phyloP scores from a whole-genome alignment of 108 stramenopile genomes.

The Cyclotella choctawhatcheeana region DNA sequence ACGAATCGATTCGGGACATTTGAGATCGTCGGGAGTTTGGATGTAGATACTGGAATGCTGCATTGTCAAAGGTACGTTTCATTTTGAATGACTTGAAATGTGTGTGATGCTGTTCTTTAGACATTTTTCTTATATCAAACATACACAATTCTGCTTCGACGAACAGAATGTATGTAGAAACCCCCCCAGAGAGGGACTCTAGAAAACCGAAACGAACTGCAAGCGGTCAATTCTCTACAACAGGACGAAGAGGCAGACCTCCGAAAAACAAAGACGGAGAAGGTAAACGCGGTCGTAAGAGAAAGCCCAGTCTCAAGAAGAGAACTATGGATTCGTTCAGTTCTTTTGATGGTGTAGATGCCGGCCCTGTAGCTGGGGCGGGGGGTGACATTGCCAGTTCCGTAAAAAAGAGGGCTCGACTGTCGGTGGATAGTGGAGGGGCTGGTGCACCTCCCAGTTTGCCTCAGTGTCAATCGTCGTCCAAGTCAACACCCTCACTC shows the following conservation, averaged over 20 bases:
- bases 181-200: constrained; percentile 8
- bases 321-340: constrained; percentile 32
- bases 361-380: not conserved
- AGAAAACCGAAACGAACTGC: constrained; percentile 5
- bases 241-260: constrained; percentile 14
- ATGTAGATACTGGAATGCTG: constrained; percentile 53
- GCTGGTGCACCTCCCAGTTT: not conserved
- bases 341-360: constrained; percentile 2
- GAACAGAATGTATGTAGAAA: constrained; percentile 64
- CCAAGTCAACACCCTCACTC: not conserved
- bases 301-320: constrained; percentile 47
- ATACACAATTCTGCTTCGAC: not conserved
- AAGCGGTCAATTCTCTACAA: not conserved
- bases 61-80: constrained; percentile 54
- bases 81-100: not conserved
- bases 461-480: not conserved
- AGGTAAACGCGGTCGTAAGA: constrained; percentile 36
- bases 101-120: not conserved
- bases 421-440: constrained; percentile 17
- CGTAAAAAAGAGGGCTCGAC: constrained; percentile 37
- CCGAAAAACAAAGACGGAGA: constrained; percentile 1
- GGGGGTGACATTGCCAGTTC: constrained; percentile 29
- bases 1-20: constrained; percentile 85
- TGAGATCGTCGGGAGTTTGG: constrained; percentile 78
- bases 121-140: not conserved